Conservation (phyloP, 345 rosid species). For the Geranium brycei region DNA sequence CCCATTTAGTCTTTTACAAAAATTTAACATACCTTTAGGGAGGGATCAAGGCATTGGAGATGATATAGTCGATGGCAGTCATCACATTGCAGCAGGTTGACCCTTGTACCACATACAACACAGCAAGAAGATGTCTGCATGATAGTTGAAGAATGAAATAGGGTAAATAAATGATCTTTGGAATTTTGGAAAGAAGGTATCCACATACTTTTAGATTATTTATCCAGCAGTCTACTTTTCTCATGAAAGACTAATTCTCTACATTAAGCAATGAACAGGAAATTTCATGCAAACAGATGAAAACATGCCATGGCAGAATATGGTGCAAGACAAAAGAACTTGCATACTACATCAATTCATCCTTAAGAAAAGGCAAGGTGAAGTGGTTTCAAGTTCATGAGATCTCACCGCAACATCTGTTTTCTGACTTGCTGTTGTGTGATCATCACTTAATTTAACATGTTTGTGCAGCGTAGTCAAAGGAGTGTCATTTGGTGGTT, state of each 20-base stretch:
- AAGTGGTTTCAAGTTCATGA: neutral
- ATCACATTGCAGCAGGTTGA: constrained; percentile 11
- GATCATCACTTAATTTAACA: neutral
- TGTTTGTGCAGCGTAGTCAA: neutral
- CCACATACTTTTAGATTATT: neutral
- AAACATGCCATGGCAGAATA: neutral
- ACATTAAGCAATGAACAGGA: neutral
- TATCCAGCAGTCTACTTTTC: neutral
- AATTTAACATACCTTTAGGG: constrained; percentile 10
- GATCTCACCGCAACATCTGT: constrained; percentile 15
- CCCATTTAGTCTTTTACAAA: neutral
- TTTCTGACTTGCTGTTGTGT: constrained; percentile 10
- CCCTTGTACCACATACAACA: constrained; percentile 11
- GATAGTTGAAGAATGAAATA: neutral
- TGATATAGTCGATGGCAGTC: constrained; percentile 17
- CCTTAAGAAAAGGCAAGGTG: neutral
- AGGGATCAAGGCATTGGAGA: constrained; percentile 12
- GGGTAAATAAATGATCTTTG: neutral
- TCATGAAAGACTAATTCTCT: neutral
- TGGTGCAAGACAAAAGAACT: neutral
- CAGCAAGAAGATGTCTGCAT: constrained; percentile 14
- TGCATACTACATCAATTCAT: neutral
- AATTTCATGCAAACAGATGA: too few species aligned
- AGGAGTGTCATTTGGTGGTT: constrained; percentile 4
- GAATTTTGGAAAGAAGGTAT: neutral